A percentile compares a stretch with the other conserved stretches of the same genome.
Evolutionary conservation across 1,284 basidiomycete genomes (phyloP).

Genomic region (Cryptococcus deneoformans): DNA sequence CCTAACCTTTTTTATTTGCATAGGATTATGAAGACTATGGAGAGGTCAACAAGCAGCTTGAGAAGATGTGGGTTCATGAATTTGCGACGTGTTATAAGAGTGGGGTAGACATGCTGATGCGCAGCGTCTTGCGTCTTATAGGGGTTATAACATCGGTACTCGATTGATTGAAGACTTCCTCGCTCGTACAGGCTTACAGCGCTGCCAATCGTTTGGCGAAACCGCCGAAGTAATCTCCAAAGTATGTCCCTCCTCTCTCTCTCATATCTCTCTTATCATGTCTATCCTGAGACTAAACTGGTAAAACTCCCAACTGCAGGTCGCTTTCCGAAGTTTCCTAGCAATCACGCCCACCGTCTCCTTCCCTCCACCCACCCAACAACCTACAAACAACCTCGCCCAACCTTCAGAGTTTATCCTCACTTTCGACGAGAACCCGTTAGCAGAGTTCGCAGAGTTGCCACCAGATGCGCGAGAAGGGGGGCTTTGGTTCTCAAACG

Average conservation of each 20-base stretch:
- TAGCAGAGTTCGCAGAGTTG: constrained; percentile 96
- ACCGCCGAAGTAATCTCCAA: constrained; percentile 92
- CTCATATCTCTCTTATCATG: neutral
- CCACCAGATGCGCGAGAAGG: constrained; percentile 85
- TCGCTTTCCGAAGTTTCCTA: constrained; percentile 98
- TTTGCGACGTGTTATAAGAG: too few species aligned
- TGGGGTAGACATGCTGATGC: too few species aligned
- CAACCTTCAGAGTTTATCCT: constrained; percentile 63
- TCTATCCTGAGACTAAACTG: neutral
- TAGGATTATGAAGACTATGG: constrained; percentile 94
- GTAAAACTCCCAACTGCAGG: constrained; percentile 54
- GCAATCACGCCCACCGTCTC: constrained; percentile 85
- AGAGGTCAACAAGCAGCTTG: constrained; percentile 66
- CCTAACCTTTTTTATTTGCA: neutral
- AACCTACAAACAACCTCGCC: constrained; percentile 41
- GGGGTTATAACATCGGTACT: constrained; percentile 99
- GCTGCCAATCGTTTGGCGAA: constrained; percentile 88
- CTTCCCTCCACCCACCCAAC: constrained; percentile 58
- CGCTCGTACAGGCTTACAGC: constrained; percentile 77
- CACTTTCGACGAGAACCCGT: constrained; percentile 90
- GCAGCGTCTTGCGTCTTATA: constrained; percentile 43
- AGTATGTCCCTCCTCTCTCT: constrained; percentile 51
- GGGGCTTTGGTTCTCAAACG: constrained; percentile 95
- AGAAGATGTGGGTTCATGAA: constrained; percentile 56
- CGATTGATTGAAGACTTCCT: constrained; percentile 97